Conservation (phyloP, 108 stramenopile species). For the Fistulifera solaris region DNA sequence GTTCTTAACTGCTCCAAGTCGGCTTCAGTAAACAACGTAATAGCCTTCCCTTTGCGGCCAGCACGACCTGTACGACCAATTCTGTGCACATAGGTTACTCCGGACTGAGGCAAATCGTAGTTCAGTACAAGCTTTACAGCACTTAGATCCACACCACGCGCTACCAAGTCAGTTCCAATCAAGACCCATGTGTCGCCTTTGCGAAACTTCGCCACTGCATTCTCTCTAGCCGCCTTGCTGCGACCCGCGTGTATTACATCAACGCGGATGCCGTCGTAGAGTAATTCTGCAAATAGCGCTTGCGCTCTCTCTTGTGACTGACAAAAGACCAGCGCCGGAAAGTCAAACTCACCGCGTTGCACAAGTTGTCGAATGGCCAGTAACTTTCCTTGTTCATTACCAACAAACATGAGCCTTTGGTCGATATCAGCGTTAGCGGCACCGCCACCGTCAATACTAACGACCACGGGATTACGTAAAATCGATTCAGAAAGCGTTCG, state of each 20-base stretch:
- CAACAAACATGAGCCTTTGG: conserved; percentile 93
- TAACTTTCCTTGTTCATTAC: conserved; percentile 95
- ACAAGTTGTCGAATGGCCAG: conserved; percentile 88
- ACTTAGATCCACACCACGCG: conserved; percentile 96
- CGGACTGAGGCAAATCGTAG: conserved; percentile 90
- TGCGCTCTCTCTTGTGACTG: conserved; percentile 95
- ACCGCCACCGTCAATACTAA: conserved; percentile 63
- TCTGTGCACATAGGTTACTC: conserved; percentile 91
- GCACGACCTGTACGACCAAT: conserved; percentile 96
- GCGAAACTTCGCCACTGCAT: conserved; percentile 86
- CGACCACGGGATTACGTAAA: conserved; percentile 85
- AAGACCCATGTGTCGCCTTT: conserved; percentile 96
- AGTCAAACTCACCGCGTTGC: conserved; percentile 53
- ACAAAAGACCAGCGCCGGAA: conserved; percentile 86
- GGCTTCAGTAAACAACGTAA: conserved; percentile 93
- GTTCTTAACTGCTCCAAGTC: conserved; percentile 80
- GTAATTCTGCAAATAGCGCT: conserved; percentile 87
- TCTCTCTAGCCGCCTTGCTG: conserved; percentile 78
- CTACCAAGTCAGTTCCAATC: conserved; percentile 96
- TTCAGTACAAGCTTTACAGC: conserved; percentile 96
- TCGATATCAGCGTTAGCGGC: conserved; percentile 74
- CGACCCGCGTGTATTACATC: conserved; percentile 93
- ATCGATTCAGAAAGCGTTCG: conserved; percentile 77
- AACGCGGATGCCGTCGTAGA: conserved; percentile 87
- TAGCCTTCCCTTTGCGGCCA: conserved; percentile 85